Evolutionary conservation across 345 rosid genomes (phyloP).

Genomic region (Salix suchowensis): DNA sequence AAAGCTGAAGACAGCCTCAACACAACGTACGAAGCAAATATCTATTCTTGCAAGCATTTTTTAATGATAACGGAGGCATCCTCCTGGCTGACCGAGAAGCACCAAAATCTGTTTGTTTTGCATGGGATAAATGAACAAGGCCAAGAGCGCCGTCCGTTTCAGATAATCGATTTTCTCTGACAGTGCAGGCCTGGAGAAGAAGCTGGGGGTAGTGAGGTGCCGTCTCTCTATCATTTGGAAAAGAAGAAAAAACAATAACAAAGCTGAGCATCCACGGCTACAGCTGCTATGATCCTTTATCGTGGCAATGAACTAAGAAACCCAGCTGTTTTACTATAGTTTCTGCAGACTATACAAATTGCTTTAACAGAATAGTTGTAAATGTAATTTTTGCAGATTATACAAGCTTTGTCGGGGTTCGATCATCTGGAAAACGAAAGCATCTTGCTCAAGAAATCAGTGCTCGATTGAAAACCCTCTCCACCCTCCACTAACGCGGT

Average conservation of each 20-base stretch:
- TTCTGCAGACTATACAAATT: neutral
- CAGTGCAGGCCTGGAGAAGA: slow-evolving; percentile 8
- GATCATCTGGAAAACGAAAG: slow-evolving; percentile 26
- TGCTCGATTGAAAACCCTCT: slow-evolving; percentile 18
- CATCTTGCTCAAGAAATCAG: slow-evolving; percentile 17
- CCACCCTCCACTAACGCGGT: slow-evolving; percentile 26
- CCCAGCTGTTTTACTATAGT: neutral
- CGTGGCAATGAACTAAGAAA: neutral
- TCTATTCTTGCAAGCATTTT: neutral
- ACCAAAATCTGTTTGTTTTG: neutral
- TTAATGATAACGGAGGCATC: neutral
- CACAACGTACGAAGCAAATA: neutral
- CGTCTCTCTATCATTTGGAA: neutral
- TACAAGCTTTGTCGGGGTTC: slow-evolving; percentile 7
- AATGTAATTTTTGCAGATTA: too few relatives aligned
- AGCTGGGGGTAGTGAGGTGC: neutral
- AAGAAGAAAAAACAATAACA: neutral
- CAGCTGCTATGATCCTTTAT: neutral
- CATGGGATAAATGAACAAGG: slow-evolving; percentile 2
- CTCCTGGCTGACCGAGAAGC: neutral
- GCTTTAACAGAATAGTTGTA: neutral
- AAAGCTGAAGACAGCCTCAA: neutral
- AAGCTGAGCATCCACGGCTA: neutral
- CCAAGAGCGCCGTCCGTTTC: slow-evolving; percentile 21
- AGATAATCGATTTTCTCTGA: neutral